phyloP scores from a whole-genome alignment of 129 eudicot genomes.

The Tanacetum coccineum region DNA sequence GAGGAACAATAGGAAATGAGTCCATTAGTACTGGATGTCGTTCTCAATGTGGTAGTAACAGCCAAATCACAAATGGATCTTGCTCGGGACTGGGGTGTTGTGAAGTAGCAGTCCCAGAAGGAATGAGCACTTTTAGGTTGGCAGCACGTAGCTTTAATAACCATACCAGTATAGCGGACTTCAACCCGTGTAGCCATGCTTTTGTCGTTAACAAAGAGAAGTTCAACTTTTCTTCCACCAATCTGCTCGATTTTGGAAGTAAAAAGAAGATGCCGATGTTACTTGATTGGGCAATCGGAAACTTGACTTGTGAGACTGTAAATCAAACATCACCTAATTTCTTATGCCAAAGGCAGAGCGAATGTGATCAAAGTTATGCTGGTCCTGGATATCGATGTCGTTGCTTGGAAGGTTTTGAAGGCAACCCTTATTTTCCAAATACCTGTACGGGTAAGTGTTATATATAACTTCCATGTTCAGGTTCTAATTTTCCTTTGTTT shows the following conservation, averaged over 20 bases:
- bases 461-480: neutral
- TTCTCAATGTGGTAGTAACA: neutral
- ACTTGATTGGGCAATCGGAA: slow-evolving; percentile 42
- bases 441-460: slow-evolving; percentile 31
- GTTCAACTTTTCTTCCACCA: slow-evolving; percentile 10
- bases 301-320: slow-evolving; percentile 12
- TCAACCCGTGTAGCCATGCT: slow-evolving; percentile 37
- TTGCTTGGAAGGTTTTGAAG: slow-evolving; percentile 36
- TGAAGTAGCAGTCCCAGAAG: slow-evolving; percentile 23
- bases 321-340: neutral
- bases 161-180: neutral
- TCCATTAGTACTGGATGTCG: slow-evolving; percentile 10
- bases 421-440: slow-evolving; percentile 37
- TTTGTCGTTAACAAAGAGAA: slow-evolving; percentile 17
- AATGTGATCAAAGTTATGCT: slow-evolving; percentile 6
- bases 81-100: slow-evolving; percentile 41
- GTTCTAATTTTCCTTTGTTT: neutral
- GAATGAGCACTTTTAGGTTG: neutral
- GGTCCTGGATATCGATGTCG: slow-evolving; percentile 41
- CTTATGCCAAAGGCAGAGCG: slow-evolving; percentile 28
- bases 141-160: neutral
- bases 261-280: slow-evolving; percentile 13
- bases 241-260: neutral
- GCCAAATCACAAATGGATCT: slow-evolving; percentile 8
- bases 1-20: neutral